These are phyloP conservation scores for Ramalina intermedia DNA, from an alignment of 495 filamentous ascomycete genomes.

Conservation along the genomic window DNA sequence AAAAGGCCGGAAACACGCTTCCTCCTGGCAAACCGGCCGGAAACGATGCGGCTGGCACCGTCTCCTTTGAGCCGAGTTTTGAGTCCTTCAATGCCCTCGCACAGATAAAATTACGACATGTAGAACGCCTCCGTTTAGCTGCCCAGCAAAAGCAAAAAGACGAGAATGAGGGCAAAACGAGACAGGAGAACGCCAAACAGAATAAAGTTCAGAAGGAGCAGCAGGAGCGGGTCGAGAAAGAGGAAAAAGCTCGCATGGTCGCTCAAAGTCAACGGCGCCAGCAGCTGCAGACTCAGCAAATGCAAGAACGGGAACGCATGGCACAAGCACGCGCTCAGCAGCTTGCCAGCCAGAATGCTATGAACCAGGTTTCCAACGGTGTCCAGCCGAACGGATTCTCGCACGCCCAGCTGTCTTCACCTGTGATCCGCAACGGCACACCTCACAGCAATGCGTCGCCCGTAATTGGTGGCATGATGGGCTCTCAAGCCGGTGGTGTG, in stretches of 20 bases:
- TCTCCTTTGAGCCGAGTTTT: conserved; percentile 71
- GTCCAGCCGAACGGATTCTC: conserved; percentile 30
- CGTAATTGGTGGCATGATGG: conserved; percentile 40
- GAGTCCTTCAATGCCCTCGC: conserved; percentile 82
- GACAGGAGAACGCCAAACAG: conserved; percentile 31
- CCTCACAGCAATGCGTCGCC: conserved; percentile 69
- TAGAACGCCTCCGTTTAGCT: conserved; percentile 37
- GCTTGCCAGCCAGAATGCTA: conserved; percentile 28
- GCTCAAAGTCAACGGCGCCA: conserved; percentile 12
- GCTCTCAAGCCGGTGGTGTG: conserved; percentile 35
- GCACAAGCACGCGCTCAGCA: conserved; percentile 10
- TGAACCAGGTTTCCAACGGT: conserved; percentile 19
- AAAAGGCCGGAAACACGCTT: conserved; percentile 50
- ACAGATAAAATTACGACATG: conserved; percentile 63
- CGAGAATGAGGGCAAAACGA: conserved; percentile 52
- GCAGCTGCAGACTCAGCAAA: conserved; percentile 9
- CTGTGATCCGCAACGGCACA: conserved; percentile 63
- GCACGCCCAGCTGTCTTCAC: conserved; percentile 62
- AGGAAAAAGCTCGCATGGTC: conserved; percentile 24
- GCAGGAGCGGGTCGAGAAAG: conserved; percentile 2
- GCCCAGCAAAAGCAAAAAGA: conserved; percentile 24
- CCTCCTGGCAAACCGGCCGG: not conserved
- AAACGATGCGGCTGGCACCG: conserved; percentile 56
- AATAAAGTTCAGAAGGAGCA: conserved; percentile 14
- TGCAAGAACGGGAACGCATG: conserved; percentile 16